Evolutionary conservation across 2,329 filamentous ascomycete species (phyloP), one percentile per base, ranked within the genome.

Genomic region (Rutstroemia sydowiana): DNA sequence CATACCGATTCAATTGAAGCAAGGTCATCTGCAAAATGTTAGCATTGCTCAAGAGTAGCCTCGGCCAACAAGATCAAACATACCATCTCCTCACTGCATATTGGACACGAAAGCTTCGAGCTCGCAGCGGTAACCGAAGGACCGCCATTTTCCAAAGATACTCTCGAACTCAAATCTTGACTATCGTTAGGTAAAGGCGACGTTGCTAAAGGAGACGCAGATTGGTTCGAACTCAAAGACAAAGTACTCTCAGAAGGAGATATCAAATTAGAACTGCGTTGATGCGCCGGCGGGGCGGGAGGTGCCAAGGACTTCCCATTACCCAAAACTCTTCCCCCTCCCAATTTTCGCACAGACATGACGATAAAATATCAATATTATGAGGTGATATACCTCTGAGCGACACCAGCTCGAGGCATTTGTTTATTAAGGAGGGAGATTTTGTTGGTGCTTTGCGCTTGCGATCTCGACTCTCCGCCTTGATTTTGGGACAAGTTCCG

Each of bases 41-140:
- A 67, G 59, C 46, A 49, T 16, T 43, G 39, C 43, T 49, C 21
- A 31, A n/a, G n/a, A n/a, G 11, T 11, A 20, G 28, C 20, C 6
- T 5, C 9, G 28, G 40, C 14, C 11, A 18, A 37, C 42, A 21
- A 20, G 44, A 45, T 31, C 39, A 34, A 54, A 57, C 58, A 20
- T 73, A 93, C 90, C 93, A 98, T 98, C 70, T 96, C 91, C 71
- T 97, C 95, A 61, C 84, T 90, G 70, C 93, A 98, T 66, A 98
- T 98, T n/a, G 93, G 93, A 68, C 93, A 98, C 51, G 92, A 82
- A 54, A 98, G 81, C 68, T 79, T 79, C 58, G 80, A 80, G 59
- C 78, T 80, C 51, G 81, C 72, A 48, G 81, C 77, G 16, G 69
- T 68, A 45, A 71, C 69, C 42, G 73, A 73, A 62, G 74, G 70